Evolutionary conservation across 2,329 filamentous ascomycete genomes (phyloP).

Genomic region (Xylariaceae sp.): DNA sequence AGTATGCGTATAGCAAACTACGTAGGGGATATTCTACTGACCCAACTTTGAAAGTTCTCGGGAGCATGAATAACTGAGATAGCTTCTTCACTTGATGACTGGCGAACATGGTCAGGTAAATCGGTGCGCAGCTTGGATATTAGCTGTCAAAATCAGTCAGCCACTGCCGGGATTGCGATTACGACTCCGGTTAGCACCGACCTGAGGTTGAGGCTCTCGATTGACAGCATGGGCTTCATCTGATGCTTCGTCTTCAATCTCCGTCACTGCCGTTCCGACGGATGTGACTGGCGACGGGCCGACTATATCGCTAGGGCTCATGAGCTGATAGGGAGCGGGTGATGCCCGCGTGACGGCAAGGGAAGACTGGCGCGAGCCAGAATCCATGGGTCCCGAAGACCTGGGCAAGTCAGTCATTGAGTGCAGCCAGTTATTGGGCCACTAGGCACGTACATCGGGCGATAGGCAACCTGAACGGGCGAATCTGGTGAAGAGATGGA

Average conservation of each 20-base stretch:
- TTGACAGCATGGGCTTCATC: conserved; percentile 51
- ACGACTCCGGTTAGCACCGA: conserved; percentile 24
- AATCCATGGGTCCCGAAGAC: conserved; percentile 41
- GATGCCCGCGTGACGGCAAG: conserved; percentile 44
- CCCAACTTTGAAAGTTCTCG: conserved; percentile 75
- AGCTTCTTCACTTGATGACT: conserved; percentile 65
- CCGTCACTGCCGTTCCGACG: conserved; percentile 75
- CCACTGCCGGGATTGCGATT: background rate
- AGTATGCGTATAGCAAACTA: conserved; percentile 17
- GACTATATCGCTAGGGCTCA: conserved; percentile 63
- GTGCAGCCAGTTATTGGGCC: background rate
- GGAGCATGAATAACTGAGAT: conserved; percentile 90
- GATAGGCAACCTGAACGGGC: conserved; percentile 45
- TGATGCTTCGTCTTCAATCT: conserved; percentile 72
- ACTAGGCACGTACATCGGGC: conserved; percentile 44
- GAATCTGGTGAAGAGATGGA: conserved; percentile 50
- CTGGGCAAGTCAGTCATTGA: conserved; percentile 19
- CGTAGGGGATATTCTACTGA: conserved; percentile 38
- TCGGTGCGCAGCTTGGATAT: conserved; percentile 47
- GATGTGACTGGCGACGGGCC: conserved; percentile 82
- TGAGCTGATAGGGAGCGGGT: conserved; percentile 50
- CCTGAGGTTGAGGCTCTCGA: conserved; percentile 36
- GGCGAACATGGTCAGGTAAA: conserved; percentile 52
- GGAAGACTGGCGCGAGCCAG: conserved; percentile 46
- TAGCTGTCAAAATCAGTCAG: conserved; percentile 36